These are phyloP conservation scores for Rhododendron simsii DNA, from an alignment of 148 eudicot genomes.

Conservation along the genomic window DNA sequence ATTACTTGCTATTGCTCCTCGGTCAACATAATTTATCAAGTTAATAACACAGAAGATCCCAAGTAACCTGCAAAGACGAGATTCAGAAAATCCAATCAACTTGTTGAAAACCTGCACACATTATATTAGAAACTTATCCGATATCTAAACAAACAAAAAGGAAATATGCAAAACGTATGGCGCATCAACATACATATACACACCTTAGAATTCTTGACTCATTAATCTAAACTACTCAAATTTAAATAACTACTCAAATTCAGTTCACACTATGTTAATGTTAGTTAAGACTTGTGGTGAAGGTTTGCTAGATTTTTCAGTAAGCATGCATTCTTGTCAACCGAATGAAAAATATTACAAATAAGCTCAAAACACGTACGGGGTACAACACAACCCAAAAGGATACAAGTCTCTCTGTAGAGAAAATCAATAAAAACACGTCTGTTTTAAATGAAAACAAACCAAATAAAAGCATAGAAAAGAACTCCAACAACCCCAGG, in stretches of 20 bases:
- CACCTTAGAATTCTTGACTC: too few species aligned
- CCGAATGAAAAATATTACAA: neutral
- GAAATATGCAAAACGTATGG: neutral
- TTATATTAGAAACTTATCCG: neutral
- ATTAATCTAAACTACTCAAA: neutral
- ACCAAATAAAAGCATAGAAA: neutral
- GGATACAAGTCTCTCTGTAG: neutral
- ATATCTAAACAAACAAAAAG: neutral
- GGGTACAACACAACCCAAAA: neutral
- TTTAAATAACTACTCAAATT: neutral
- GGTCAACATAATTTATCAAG: constrained; percentile 83
- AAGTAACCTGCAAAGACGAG: constrained; percentile 56
- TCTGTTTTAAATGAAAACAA: neutral
- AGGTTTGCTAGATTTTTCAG: neutral
- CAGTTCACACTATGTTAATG: neutral
- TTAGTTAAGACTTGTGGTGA: neutral
- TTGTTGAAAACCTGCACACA: neutral
- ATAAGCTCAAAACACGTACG: neutral
- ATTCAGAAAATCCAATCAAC: neutral
- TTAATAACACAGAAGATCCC: constrained; percentile 73
- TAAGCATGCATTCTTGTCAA: neutral
- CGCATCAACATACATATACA: neutral
- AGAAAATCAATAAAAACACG: neutral
- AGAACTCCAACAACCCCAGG: neutral
- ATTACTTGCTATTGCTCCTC: constrained; percentile 95